Evolutionary conservation across 768 basidiomycete genomes (phyloP), one percentile per base, ranked within the genome.

Genomic region (Xerocomus spinulosus): DNA sequence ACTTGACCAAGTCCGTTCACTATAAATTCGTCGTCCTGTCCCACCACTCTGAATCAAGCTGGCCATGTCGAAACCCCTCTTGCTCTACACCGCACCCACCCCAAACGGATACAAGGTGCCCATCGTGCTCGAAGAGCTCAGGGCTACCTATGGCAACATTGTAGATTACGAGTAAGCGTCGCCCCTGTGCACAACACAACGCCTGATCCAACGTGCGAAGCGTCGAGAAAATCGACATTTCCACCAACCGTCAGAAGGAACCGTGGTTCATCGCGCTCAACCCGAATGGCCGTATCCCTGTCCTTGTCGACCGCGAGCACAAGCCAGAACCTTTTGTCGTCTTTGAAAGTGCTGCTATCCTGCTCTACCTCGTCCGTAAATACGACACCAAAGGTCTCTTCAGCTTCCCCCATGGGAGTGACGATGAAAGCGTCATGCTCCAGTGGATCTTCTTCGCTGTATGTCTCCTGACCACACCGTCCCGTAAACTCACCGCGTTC

Each of bases 391-490:
- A 87, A n/a, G 68, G 75, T 63, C 75, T 79, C 55, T 85, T 92
- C 58, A 77, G 70, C 56, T 91, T 85, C 67, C 75, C 84, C 15
- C 68, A 79, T 3, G 74, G 80, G 5, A 68, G 63, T 15, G 73
- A 86, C 37, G 73, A 82, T 28, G 81, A 83, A 57, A 85, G 80
- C 58, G 82, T 86, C 67, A 74, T 80, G 70, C 59, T 89, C 20
- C 89, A 90, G 60, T 94, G 90, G 92, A 81, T 92, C 43, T 89
- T 92, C 72, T 93, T 92, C 54, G 77, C 82, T 13, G 84, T 84
- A 51, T 47, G 77, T 56, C 4, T 10, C 17, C 1, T 20, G 4
- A 4, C 4, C 10, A n/a, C 9, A 4, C 0, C 23, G 6, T 29
- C 9, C 23, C 15, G 30, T 21, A 32, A 21, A 5, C 40, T 58